A percentile compares a stretch with the other conserved stretches of the same genome.
phyloP scores from a whole-genome alignment of 148 eudicot genomes.

The Silene uniflora region DNA sequence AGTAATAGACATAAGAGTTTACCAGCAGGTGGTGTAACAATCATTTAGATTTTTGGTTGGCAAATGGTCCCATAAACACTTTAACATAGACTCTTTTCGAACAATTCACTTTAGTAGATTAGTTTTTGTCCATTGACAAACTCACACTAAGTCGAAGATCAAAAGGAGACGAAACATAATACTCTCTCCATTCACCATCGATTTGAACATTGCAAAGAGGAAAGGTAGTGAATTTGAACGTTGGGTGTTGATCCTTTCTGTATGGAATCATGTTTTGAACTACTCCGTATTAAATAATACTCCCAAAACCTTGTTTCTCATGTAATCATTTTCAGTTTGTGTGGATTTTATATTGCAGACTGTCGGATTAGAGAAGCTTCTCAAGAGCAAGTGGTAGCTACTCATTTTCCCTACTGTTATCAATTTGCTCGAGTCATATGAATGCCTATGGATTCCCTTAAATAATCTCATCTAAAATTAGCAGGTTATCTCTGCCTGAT shows the following conservation, averaged over 20 bases:
- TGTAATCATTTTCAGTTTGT: conserved; percentile 2
- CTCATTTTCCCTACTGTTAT: not conserved
- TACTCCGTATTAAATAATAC: too few relatives aligned
- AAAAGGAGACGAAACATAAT: too few relatives aligned
- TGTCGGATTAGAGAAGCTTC: conserved; percentile 7
- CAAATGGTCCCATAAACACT: too few relatives aligned
- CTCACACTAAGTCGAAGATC: too few relatives aligned
- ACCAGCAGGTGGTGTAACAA: too few relatives aligned
- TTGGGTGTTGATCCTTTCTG: not conserved
- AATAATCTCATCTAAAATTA: not conserved
- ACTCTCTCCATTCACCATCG: not conserved
- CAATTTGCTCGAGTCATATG: not conserved
- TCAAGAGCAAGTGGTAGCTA: conserved; percentile 7
- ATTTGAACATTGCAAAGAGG: not conserved
- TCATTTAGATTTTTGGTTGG: too few relatives aligned
- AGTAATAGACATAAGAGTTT: too few relatives aligned
- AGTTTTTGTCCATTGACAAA: too few relatives aligned
- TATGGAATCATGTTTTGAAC: not conserved
- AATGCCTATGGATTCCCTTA: not conserved
- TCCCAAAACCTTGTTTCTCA: not conserved
- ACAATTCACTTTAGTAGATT: too few relatives aligned
- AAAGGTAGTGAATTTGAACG: not conserved
- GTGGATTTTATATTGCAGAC: conserved; percentile 6
- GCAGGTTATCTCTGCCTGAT: not conserved
- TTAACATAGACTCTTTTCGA: too few relatives aligned